A percentile compares a stretch with the other conserved stretches of the same genome.
Evolutionary conservation across 495 filamentous ascomycete species (phyloP).

Genomic region (Podospora pseudoanserina): DNA sequence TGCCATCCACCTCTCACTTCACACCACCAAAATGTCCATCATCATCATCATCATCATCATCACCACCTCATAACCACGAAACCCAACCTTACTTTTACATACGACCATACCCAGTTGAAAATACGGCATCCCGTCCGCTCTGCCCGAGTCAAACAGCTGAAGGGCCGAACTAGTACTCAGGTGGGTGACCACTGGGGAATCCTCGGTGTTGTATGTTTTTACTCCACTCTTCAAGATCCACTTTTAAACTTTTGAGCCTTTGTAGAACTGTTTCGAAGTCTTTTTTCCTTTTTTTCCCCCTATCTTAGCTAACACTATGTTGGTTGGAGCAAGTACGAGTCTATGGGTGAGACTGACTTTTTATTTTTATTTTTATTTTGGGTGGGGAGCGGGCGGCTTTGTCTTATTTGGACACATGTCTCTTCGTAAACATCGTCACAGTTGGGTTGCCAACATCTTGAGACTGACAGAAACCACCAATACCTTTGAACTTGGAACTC

Average conservation of each 20-base stretch:
- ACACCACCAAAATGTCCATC: too few species aligned
- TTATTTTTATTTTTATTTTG: too few species aligned
- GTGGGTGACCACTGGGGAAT: background rate
- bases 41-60: background rate
- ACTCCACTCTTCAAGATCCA: background rate
- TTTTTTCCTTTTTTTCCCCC: background rate
- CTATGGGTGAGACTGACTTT: too few species aligned
- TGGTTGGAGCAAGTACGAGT: background rate
- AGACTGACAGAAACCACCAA: too few species aligned
- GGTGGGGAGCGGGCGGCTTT: too few species aligned
- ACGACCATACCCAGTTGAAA: background rate
- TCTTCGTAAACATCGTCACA: too few species aligned
- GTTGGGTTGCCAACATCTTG: too few species aligned
- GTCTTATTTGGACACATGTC: too few species aligned
- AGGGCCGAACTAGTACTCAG: background rate
- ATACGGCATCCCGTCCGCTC: background rate
- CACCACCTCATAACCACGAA: background rate
- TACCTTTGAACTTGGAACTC: too few species aligned
- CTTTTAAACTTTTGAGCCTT: background rate
- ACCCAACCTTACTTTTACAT: background rate
- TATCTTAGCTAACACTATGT: background rate
- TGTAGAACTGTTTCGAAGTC: background rate
- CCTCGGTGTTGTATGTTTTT: background rate
- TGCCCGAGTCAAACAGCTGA: background rate
- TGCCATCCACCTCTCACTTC: background rate